Evolutionary conservation across 176 grass and related monocot species (phyloP).

Genomic region (Luzula sylvatica): DNA sequence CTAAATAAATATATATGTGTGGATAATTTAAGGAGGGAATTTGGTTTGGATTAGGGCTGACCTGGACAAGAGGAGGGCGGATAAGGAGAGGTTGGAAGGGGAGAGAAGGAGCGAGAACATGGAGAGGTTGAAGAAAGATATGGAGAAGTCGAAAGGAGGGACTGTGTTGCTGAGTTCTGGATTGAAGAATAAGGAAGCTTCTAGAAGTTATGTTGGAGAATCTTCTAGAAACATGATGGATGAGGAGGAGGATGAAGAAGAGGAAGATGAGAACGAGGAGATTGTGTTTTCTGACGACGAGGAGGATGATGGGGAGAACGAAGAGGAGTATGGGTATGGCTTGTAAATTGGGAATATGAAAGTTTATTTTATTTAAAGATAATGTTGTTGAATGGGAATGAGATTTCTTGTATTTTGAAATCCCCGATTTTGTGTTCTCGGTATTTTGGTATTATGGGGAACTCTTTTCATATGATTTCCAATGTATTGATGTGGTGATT

Average conservation of each 20-base stretch:
- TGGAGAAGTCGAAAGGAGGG: constrained; percentile 83
- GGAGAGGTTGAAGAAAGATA: constrained; percentile 71
- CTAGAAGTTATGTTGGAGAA: constrained; percentile 39
- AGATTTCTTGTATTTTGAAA: too few relatives aligned
- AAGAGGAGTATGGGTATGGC: constrained; percentile 57
- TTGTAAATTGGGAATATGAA: constrained; percentile 39
- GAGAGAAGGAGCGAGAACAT: constrained; percentile 64
- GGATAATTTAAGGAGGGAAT: background rate
- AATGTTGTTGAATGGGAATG: too few relatives aligned
- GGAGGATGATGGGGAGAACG: constrained; percentile 66
- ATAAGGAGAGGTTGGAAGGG: constrained; percentile 61
- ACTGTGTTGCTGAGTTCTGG: constrained; percentile 82
- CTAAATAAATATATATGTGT: background rate
- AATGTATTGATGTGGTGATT: too few relatives aligned
- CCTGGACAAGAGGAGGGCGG: constrained; percentile 83
- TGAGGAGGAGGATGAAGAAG: constrained; percentile 48
- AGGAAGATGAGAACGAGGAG: constrained; percentile 47
- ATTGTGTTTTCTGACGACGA: constrained; percentile 50
- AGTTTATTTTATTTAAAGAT: too few relatives aligned
- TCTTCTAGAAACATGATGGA: constrained; percentile 41
- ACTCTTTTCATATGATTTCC: too few relatives aligned
- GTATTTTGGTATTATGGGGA: too few relatives aligned
- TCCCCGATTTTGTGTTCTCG: too few relatives aligned
- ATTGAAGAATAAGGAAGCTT: constrained; percentile 48
- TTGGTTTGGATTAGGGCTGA: constrained; percentile 53